Evolutionary conservation across 305 asterid species (phyloP), one percentile per base, ranked within the genome.

Genomic region (Withania somnifera): DNA sequence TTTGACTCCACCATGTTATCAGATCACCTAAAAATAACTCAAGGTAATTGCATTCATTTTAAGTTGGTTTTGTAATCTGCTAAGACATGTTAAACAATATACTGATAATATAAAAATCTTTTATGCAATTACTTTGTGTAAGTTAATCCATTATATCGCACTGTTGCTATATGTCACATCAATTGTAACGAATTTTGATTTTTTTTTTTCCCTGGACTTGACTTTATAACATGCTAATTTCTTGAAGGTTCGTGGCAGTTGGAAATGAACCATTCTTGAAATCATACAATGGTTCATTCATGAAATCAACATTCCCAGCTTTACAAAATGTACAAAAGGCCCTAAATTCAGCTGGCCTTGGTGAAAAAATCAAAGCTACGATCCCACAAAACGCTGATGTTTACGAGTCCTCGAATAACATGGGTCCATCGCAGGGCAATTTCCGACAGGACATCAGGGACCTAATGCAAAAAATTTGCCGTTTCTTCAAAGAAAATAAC

Each of bases 361-460:
- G 92, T 20, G 90, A 84, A 81, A 86, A 87, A 63, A 86, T 93
- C 85, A 93, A 93, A 84, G 94, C 89, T 6, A 90, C 95, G 5
- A 90, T 88, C 86, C 98, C 97, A 0, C 97, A 92, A 56, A 93
- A 93, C 42, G 94, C 89, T n/a, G 97, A 93, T 45, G 94, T 93
- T 8, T 93, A 93, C 69, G 91, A 84, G 28, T 89, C 94, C 0
- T n/a, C n/a, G n/a, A 89, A 89, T 34, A 3, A 77, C 11, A 22
- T 1, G 1, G 87, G 87, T 32, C 97, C 97, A 7, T 93, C 97
- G 9, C 85, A 83, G 0, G 97, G 97, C 4, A 52, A 90, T 68
- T 93, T 93, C 67, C 90, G 97, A 0, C n/a, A 83, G 1, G 97
- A 93, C 82, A 90, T 93, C 38, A 47, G 90, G 5, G 84, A 84